These are phyloP conservation scores for Tricholoma saponaceum DNA, from an alignment of 768 basidiomycete genomes.

Conservation along the genomic window DNA sequence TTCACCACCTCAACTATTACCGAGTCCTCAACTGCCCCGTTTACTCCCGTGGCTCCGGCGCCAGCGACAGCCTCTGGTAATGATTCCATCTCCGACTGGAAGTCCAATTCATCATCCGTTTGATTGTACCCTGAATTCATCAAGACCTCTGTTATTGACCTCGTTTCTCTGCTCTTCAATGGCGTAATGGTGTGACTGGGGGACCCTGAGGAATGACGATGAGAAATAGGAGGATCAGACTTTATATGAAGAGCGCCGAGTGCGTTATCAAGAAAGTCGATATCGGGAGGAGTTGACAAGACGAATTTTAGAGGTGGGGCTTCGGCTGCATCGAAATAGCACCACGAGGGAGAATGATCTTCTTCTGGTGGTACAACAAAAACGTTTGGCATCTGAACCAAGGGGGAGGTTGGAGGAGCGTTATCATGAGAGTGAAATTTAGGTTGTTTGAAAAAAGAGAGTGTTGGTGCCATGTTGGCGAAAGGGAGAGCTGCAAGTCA, in stretches of 20 bases:
- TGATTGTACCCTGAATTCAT: conserved; percentile 21
- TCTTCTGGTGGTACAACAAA: conserved; percentile 58
- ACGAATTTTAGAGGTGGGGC: conserved; percentile 13
- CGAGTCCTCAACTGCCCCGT: conserved; percentile 38
- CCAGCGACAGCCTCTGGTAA: conserved; percentile 15
- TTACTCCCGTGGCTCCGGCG: conserved; percentile 13
- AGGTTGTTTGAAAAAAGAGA: conserved; percentile 6
- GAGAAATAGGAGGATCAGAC: conserved; percentile 18
- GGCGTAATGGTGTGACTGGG: conserved; percentile 18
- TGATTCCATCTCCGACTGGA: conserved; percentile 20
- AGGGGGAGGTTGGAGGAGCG: conserved; percentile 4
- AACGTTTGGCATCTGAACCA: conserved; percentile 41
- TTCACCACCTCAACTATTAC: conserved; percentile 62
- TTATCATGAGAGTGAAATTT: background rate
- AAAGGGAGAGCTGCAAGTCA: background rate
- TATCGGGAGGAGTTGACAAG: conserved; percentile 21
- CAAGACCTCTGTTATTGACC: conserved; percentile 28
- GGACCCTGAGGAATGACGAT: conserved; percentile 2
- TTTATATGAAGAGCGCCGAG: conserved; percentile 15
- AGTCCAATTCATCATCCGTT: conserved; percentile 21
- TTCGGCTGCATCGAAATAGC: conserved; percentile 50
- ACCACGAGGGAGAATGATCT: conserved; percentile 50
- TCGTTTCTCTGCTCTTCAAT: conserved; percentile 19
- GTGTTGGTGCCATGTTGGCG: conserved; percentile 12
- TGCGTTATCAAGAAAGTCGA: conserved; percentile 30